Evolutionary conservation across 768 basidiomycete species (phyloP).

Genomic region (Boletales sp.): DNA sequence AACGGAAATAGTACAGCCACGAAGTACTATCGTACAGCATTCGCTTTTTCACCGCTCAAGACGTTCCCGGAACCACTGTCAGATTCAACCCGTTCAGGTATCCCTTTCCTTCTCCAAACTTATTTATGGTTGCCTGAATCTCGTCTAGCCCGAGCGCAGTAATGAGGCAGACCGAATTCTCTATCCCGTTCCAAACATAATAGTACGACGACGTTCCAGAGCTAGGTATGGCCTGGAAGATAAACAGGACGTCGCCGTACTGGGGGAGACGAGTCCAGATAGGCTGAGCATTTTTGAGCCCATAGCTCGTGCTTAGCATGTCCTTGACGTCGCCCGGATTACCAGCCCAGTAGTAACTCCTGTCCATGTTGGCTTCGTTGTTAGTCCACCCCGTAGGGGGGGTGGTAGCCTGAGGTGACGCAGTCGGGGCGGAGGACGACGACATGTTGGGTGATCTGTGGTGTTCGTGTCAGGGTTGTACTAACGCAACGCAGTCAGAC

Average conservation of each 20-base stretch:
- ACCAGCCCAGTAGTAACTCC: no score
- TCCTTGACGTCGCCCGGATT: neutral
- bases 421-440: no score
- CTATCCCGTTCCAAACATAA: neutral
- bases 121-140: neutral
- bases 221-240: neutral
- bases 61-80: no score
- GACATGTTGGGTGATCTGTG: neutral
- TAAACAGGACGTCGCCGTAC: neutral
- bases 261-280: neutral
- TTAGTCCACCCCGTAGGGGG: no score
- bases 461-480: neutral
- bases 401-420: no score
- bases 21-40: no score
- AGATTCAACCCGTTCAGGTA: neutral
- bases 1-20: no score
- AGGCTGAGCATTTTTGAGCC: neutral
- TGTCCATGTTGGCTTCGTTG: no score
- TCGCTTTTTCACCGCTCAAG: no score
- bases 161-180: neutral
- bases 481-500: neutral
- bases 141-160: neutral
- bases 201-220: neutral
- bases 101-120: neutral
- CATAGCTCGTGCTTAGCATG: neutral